A percentile compares a stretch with the other conserved stretches of the same genome.
Evolutionary conservation across 176 grass and related monocot species (phyloP).

Genomic region (Dactylis glomerata): DNA sequence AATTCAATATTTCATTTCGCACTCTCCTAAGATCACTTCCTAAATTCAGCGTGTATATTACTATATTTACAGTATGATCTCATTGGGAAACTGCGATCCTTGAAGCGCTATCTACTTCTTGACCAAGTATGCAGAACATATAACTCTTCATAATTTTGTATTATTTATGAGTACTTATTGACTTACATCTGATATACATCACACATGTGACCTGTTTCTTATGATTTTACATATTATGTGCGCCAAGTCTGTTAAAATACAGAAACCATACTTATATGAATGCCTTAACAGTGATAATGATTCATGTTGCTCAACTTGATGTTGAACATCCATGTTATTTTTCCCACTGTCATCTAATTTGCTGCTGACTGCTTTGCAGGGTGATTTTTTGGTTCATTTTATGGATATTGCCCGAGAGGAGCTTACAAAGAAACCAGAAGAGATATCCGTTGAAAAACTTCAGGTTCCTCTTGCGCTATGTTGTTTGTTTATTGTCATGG

Average conservation of each 20-base stretch:
- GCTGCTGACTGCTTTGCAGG: constrained; percentile 53
- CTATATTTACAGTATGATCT: constrained; percentile 78
- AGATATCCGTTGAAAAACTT: constrained; percentile 95
- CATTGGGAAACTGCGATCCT: constrained; percentile 78
- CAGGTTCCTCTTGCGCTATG: constrained; percentile 54
- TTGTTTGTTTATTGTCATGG: neutral
- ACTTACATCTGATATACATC: too few species aligned
- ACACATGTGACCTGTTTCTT: too few species aligned
- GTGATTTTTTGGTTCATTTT: constrained; percentile 99
- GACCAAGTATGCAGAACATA: constrained; percentile 67
- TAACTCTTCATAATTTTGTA: constrained; percentile 4
- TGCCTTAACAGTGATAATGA: constrained; percentile 8
- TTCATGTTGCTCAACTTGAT: constrained; percentile 12
- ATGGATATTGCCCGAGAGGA: constrained; percentile 99
- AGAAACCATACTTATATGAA: neutral
- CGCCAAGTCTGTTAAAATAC: constrained; percentile 1
- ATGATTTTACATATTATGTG: constrained; percentile 19
- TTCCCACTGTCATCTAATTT: constrained; percentile 30
- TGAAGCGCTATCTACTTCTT: constrained; percentile 95
- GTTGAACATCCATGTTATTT: constrained; percentile 25
- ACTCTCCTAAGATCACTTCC: constrained; percentile 1
- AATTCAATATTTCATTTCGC: constrained; percentile 12
- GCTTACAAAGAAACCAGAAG: constrained; percentile 81
- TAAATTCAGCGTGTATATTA: constrained; percentile 25
- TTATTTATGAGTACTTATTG: constrained; percentile 12